Base-by-base conservation (phyloP, 768 basidiomycete genomes). In the Infundibulicybe gibba region DNA sequence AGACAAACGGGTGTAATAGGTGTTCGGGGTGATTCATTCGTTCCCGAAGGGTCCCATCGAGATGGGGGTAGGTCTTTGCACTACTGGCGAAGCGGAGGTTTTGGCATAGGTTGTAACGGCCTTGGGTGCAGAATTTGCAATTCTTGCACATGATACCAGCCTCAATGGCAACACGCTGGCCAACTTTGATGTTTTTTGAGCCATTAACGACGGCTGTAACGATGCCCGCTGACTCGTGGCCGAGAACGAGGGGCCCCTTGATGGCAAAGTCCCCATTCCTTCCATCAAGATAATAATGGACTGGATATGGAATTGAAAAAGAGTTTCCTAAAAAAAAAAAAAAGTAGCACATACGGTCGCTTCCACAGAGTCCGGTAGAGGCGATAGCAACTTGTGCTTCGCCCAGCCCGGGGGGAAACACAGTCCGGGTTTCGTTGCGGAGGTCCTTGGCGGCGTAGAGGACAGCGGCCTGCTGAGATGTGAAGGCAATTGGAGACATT, bases 101-200 rank as follows among this genome's bases (percentile, higher is more conserved):
- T 51, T 84, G 83, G 77, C 94, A 98, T 49, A 98, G 80, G 70
- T 98, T 97, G 72, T 97, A 98, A 16, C 91, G 80, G 12, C 88
- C 89, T 50, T 79, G 72, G 32, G 66, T 53, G 67, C 90, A 93
- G 61, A 74, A 84, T 30, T 71, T 64, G 68, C 90, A 93, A 35
- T 72, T 71, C 47, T 80, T 80, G 69, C 94, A 97, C 75, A 85
- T 83, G 62, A 94, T 82, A 21, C 94, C 94, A 5, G 90, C 88
- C 64, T 97, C 94, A 62, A 97, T 87, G 20, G 92, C 94, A 44
- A 97, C 94, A 45, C 90, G 83, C 63, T 92, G 87, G 32, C 94
- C 93, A 16, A 85, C 77, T 12, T 69, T 63, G 49, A 93, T 68
- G 58, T 76, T 58, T 53, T 70, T 75, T 38, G 85, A 84, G 14